A percentile compares a stretch with the other conserved stretches of the same genome.
Evolutionary conservation across 257 asterid species (phyloP).

Genomic region (Nicotiana obtusifolia): DNA sequence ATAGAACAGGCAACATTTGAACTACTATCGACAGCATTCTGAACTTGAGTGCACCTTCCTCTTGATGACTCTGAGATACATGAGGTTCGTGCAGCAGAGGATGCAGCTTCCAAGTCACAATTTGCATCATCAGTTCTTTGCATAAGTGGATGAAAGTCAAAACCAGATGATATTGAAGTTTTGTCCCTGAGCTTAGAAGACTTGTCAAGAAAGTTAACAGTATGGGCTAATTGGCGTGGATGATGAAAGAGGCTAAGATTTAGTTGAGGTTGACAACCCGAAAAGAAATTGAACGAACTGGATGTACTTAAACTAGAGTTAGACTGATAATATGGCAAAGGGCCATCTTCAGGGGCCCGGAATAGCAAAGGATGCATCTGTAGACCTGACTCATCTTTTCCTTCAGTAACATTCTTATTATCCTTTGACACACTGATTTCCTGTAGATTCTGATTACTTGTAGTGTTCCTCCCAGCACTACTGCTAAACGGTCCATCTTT

Average conservation of each 20-base stretch:
- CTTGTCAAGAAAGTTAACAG: conserved; percentile 56
- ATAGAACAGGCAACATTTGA: conserved; percentile 34
- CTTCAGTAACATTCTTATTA: conserved; percentile 32
- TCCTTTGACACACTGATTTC: conserved; percentile 25
- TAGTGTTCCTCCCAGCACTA: conserved; percentile 15
- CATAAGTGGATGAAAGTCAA: conserved; percentile 85
- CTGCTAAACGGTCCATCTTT: conserved; percentile 28
- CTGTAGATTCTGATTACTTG: conserved; percentile 33
- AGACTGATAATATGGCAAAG: conserved; percentile 40
- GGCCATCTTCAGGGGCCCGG: conserved; percentile 62
- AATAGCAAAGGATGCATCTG: conserved; percentile 96
- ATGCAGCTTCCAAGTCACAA: conserved; percentile 25
- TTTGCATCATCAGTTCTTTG: conserved; percentile 51
- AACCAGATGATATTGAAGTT: conserved; percentile 35
- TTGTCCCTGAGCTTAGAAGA: conserved; percentile 46
- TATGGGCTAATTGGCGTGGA: conserved; percentile 59
- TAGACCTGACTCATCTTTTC: conserved; percentile 54
- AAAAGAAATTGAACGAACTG: conserved; percentile 46
- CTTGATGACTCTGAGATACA: conserved; percentile 30
- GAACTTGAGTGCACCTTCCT: conserved; percentile 27
- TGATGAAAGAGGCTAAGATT: conserved; percentile 69
- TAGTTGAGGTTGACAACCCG: conserved; percentile 67
- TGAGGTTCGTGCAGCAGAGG: conserved; percentile 28
- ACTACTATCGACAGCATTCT: conserved; percentile 24
- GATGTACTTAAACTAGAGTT: conserved; percentile 30